These are phyloP conservation scores for Rhodotorula diobovata DNA, from an alignment of 768 basidiomycete species.

Conservation along the genomic window DNA sequence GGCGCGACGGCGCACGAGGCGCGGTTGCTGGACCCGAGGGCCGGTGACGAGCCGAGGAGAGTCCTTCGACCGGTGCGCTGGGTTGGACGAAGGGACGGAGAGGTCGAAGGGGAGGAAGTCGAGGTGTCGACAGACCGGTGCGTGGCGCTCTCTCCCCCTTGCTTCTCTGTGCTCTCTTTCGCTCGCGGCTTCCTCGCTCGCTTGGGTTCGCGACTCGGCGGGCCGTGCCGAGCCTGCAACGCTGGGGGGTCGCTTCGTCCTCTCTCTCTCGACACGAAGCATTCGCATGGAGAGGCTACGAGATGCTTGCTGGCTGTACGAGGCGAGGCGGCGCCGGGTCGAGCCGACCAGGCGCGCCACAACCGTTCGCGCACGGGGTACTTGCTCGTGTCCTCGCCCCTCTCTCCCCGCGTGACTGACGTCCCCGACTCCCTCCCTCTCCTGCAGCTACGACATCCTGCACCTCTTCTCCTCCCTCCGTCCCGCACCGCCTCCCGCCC, in stretches of 20 bases:
- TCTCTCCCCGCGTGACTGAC: neutral
- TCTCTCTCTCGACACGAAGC: too few species aligned
- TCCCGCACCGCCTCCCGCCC: slow-evolving; percentile 51
- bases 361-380: neutral
- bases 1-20: slow-evolving; percentile 70
- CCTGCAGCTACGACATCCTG: slow-evolving; percentile 57
- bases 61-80: slow-evolving; percentile 40
- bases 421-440: too few species aligned
- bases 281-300: too few species aligned
- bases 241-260: too few species aligned
- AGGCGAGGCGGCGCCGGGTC: too few species aligned
- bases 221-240: too few species aligned
- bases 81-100: neutral
- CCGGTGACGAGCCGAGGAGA: slow-evolving; percentile 27
- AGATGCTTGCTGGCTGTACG: too few species aligned
- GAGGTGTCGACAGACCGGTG: slow-evolving; percentile 80
- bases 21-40: slow-evolving; percentile 56
- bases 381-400: neutral
- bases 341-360: too few species aligned
- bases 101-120: slow-evolving; percentile 18
- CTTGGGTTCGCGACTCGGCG: too few species aligned
- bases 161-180: neutral
- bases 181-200: neutral
- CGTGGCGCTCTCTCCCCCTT: slow-evolving; percentile 6
- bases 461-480: slow-evolving; percentile 60